Conservation (phyloP, 495 filamentous ascomycete genomes). For the Barbatosphaeria neglecta region DNA sequence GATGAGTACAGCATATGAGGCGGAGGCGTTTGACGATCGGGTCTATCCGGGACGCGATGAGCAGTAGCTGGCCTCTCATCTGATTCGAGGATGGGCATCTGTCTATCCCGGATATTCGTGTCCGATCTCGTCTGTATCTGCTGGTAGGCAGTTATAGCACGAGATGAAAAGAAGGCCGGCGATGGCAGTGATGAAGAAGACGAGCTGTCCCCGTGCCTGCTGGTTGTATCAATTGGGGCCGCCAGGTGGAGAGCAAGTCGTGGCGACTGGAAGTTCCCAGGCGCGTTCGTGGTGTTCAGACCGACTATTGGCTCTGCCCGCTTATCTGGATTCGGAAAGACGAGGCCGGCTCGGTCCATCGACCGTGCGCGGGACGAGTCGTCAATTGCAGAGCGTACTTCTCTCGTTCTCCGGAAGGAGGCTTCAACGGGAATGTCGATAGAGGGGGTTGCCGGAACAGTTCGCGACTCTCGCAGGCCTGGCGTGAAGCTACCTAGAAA, state of each 20-base stretch:
- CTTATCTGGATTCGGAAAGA: constrained; percentile 42
- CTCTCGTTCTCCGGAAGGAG: constrained; percentile 29
- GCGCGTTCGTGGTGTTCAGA: constrained; percentile 48
- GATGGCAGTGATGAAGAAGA: too few relatives aligned
- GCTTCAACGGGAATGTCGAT: constrained; percentile 29
- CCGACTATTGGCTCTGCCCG: constrained; percentile 53
- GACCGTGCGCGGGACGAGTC: constrained; percentile 37
- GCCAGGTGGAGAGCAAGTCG: constrained; percentile 23
- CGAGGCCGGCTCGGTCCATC: constrained; percentile 38
- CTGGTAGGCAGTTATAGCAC: constrained; percentile 23
- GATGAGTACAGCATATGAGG: constrained; percentile 13
- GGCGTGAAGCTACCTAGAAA: constrained; percentile 28
- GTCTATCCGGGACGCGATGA: constrained; percentile 22
- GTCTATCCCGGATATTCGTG: constrained; percentile 32
- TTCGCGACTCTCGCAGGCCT: constrained; percentile 22
- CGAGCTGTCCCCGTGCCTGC: constrained; percentile 5
- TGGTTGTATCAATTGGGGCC: constrained; percentile 19
- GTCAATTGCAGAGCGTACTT: constrained; percentile 35
- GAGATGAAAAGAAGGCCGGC: constrained; percentile 22
- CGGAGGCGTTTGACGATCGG: constrained; percentile 14
- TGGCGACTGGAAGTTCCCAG: constrained; percentile 48
- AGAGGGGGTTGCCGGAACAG: constrained; percentile 35
- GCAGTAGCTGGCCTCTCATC: constrained; percentile 28
- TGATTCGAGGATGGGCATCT: constrained; percentile 15
- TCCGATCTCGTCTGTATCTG: constrained; percentile 30